phyloP scores from a whole-genome alignment of 2,329 filamentous ascomycete species.

The Cladosporium sp. region DNA sequence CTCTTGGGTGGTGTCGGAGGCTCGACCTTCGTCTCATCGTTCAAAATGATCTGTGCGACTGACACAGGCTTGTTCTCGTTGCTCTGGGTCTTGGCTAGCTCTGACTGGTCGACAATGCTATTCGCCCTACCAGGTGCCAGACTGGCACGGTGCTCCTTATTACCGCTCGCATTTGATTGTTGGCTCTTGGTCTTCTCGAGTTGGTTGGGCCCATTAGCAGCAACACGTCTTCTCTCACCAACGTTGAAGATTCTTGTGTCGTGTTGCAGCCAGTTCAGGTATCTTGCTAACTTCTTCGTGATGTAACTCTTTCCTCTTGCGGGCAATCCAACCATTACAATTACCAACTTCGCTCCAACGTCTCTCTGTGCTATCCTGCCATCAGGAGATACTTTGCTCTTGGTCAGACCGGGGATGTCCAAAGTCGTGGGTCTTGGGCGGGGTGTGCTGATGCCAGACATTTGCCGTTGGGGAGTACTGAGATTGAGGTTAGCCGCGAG shows the following conservation, averaged over 20 bases:
- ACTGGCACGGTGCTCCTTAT: conserved; percentile 18
- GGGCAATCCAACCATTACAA: conserved; percentile 96
- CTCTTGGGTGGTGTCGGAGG: conserved; percentile 31
- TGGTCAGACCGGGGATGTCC: conserved; percentile 94
- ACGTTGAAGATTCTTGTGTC: conserved; percentile 97
- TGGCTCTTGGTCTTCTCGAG: conserved; percentile 27
- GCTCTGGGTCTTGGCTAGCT: conserved; percentile 9
- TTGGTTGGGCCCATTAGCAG: conserved; percentile 54
- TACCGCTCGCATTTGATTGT: conserved; percentile 3
- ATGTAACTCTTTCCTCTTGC: conserved; percentile 98
- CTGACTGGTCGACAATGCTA: conserved; percentile 22
- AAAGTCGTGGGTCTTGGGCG: conserved; percentile 87
- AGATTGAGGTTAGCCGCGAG: conserved; percentile 23
- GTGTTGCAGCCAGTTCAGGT: conserved; percentile 96
- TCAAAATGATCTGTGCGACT: conserved; percentile 55
- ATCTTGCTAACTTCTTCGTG: conserved; percentile 94
- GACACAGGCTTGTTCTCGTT: conserved; percentile 28
- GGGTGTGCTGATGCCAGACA: conserved; percentile 69
- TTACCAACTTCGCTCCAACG: conserved; percentile 93
- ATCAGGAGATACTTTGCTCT: conserved; percentile 92
- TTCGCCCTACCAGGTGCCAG: conserved; percentile 17
- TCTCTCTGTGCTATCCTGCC: conserved; percentile 90
- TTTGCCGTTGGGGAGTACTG: conserved; percentile 66
- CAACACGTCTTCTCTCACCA: conserved; percentile 80
- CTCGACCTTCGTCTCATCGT: conserved; percentile 46